Conservation (phyloP, 2,329 filamentous ascomycete genomes). For the Fusarium sp. region DNA sequence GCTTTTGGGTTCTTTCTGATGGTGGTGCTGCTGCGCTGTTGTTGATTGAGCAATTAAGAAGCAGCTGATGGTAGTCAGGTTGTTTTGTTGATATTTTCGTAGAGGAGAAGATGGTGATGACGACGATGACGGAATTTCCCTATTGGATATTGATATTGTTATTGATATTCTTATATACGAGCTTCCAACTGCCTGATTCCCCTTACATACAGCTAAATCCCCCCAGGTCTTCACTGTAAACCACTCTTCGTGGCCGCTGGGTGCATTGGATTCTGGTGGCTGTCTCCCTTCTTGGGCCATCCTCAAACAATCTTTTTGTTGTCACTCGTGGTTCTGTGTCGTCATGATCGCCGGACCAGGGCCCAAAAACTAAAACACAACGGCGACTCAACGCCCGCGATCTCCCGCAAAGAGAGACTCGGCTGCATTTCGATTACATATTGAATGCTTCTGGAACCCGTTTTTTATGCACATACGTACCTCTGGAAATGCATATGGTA, state of each 20-base stretch:
- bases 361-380: constrained; percentile 29
- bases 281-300: background rate
- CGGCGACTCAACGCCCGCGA: constrained; percentile 24
- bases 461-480: constrained; percentile 18
- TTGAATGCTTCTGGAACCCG: constrained; percentile 10
- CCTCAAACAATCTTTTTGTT: constrained; percentile 11
- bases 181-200: constrained; percentile 14
- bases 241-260: background rate
- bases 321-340: constrained; percentile 33
- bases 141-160: background rate
- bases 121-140: constrained; percentile 15
- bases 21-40: constrained; percentile 13
- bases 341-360: constrained; percentile 47
- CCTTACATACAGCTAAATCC: background rate
- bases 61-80: constrained; percentile 45
- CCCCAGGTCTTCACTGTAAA: background rate
- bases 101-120: constrained; percentile 8
- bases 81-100: constrained; percentile 31
- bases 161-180: constrained; percentile 42
- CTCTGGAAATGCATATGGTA: background rate
- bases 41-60: constrained; percentile 16
- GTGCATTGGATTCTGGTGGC: background rate
- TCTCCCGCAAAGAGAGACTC: constrained; percentile 31
- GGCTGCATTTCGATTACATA: constrained; percentile 33
- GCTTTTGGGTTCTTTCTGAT: background rate